Base-by-base conservation (phyloP, 1,284 basidiomycete species). In the Tylopilus sp. region DNA sequence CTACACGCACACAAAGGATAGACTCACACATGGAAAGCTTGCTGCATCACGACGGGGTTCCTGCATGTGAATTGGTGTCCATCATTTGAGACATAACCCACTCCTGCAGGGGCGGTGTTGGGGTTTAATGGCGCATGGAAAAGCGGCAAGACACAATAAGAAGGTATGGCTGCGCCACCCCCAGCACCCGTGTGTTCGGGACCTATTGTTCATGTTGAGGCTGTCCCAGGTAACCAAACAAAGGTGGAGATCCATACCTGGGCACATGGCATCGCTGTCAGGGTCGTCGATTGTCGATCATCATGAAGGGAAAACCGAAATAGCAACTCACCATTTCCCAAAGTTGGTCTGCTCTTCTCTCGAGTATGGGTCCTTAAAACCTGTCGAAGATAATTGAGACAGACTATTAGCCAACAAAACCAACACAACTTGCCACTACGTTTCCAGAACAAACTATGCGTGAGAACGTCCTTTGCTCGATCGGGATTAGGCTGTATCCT, bases 371-470 rank as follows among this genome's bases (percentile, higher is more conserved):
- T 85, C 83, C 77, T 59, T 45, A 51, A 63, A 67, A 31, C 61
- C 67, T 72, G 13, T 40, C 15, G 29, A 28, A 7, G 13, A 5
- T 3, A 20, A 20, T 45, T 14, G 44, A 35, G 35, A 43, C 3
- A 15, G 5, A 20, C 17, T 1, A 22, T 52, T 19, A 47, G 15
- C 13, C 17, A 41, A 33, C 2, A 19, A 2, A 19, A 33, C 17
- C 39, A 35, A 17, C 1, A 1, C 8, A 7, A 29, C 57, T 32
- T 51, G 82, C 83, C 83, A 48, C 73, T 73, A 25, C 84, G 73
- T 54, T 75, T 73, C 84, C 84, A 85, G 56, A 76, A 76, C n/a
- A 85, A 58, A 14, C 63, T 67, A 58, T 86, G 84, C 4, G 78
- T 78, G 29, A 86, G 68, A 57, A 71, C 74, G 53, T 85, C 84